Conservation (phyloP, 768 basidiomycete genomes). For the Aureoboletus auriporus region DNA sequence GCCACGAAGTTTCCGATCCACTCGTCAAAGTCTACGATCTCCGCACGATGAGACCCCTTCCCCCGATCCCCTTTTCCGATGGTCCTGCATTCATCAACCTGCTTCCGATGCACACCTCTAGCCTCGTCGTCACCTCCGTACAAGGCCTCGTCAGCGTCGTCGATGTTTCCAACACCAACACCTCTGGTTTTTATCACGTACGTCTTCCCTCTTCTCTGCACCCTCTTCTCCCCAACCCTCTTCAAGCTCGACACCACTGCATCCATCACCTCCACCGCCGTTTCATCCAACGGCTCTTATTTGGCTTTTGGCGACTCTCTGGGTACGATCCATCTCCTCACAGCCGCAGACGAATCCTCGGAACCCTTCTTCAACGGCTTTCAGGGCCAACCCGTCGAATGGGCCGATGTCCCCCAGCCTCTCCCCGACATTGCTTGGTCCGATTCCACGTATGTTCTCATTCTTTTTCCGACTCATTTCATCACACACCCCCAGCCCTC, state of each 20-base stretch:
- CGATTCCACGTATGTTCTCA: conserved; percentile 62
- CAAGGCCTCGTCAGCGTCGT: conserved; percentile 84
- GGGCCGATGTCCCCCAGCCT: conserved; percentile 72
- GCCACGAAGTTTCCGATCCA: conserved; percentile 84
- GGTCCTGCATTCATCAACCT: conserved; percentile 84
- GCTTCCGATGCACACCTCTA: conserved; percentile 72
- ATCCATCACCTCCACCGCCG: conserved; percentile 72
- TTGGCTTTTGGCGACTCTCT: conserved; percentile 90
- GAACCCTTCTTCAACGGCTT: conserved; percentile 82
- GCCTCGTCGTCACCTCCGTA: conserved; percentile 69
- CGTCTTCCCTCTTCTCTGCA: background rate
- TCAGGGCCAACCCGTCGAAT: conserved; percentile 80
- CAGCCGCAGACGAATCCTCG: conserved; percentile 60
- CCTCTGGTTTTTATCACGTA: conserved; percentile 81
- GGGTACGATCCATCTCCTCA: conserved; percentile 77
- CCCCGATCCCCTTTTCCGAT: conserved; percentile 83
- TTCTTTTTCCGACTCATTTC: background rate
- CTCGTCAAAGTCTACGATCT: conserved; percentile 91
- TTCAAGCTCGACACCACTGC: conserved; percentile 65
- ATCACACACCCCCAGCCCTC: conserved; percentile 49
- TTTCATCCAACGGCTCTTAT: conserved; percentile 87
- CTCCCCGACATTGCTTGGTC: conserved; percentile 77
- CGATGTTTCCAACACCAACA: conserved; percentile 68
- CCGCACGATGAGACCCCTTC: conserved; percentile 75
- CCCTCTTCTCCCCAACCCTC: conserved; percentile 3